phyloP scores from a whole-genome alignment of 2,329 filamentous ascomycete genomes.

The Xylaria sp. region DNA sequence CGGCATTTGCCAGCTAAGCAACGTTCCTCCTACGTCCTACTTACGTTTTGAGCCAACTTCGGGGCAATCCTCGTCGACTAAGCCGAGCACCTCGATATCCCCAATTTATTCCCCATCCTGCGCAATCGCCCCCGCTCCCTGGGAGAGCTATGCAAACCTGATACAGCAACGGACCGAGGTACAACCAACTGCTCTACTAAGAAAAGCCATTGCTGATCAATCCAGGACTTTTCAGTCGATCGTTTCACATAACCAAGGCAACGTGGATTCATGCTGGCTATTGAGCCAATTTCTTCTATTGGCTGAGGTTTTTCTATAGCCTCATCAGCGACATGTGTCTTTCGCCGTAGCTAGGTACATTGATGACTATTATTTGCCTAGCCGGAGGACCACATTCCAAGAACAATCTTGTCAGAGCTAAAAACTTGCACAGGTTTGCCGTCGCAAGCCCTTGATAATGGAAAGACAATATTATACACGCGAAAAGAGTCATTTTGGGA shows the following conservation, averaged over 20 bases:
- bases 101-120: conserved; percentile 9
- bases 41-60: background rate
- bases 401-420: background rate
- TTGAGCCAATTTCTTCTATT: conserved; percentile 13
- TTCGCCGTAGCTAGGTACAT: background rate
- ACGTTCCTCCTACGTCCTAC: background rate
- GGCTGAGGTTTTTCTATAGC: background rate
- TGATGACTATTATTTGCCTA: background rate
- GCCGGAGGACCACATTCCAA: background rate
- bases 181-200: background rate
- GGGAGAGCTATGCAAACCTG: background rate
- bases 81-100: conserved; percentile 9
- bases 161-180: conserved; percentile 4
- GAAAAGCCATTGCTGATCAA: conserved; percentile 20
- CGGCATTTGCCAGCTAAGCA: conserved; percentile 6
- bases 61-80: background rate
- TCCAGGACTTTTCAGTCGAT: conserved; percentile 7
- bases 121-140: conserved; percentile 14
- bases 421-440: conserved; percentile 6
- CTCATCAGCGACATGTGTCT: conserved; percentile 6
- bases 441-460: conserved; percentile 1
- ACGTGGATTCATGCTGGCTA: conserved; percentile 4
- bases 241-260: conserved; percentile 8
- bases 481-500: background rate
- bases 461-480: background rate